Evolutionary conservation across 139 green algal genomes (phyloP).

Genomic region (Micromonas pusilla): DNA sequence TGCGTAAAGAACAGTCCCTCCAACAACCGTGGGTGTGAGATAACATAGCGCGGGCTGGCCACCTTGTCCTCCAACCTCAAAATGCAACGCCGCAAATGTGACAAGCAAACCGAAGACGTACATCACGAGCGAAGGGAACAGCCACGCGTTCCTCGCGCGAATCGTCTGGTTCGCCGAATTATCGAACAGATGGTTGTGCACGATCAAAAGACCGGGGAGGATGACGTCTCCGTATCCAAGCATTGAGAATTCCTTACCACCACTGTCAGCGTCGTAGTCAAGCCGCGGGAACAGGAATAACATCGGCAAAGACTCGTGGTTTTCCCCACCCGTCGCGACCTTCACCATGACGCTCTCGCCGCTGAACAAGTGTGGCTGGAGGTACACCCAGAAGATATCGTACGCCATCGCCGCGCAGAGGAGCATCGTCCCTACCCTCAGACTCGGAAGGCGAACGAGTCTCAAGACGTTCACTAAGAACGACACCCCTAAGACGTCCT

Average conservation of each 20-base stretch:
- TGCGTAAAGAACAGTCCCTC: not conserved
- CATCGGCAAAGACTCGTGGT: constrained; percentile 66
- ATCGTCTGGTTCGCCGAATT: not conserved
- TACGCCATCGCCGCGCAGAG: constrained; percentile 66
- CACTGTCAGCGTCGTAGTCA: constrained; percentile 16
- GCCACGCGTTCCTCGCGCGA: not conserved
- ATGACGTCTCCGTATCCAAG: constrained; percentile 69
- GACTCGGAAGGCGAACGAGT: constrained; percentile 52
- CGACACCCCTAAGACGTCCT: constrained; percentile 28
- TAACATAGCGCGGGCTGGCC: constrained; percentile 92
- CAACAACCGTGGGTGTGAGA: constrained; percentile 60
- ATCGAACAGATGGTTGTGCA: constrained; percentile 37
- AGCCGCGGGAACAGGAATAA: constrained; percentile 68
- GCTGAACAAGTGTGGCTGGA: constrained; percentile 72
- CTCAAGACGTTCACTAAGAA: constrained; percentile 66
- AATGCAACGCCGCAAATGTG: constrained; percentile 72
- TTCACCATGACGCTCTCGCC: constrained; percentile 78
- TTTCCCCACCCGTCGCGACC: constrained; percentile 36
- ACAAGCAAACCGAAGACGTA: constrained; percentile 70
- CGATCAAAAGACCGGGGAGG: constrained; percentile 71
- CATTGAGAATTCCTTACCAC: constrained; percentile 46
- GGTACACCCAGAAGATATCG: constrained; percentile 93
- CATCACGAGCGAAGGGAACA: constrained; percentile 12
- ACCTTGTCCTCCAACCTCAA: constrained; percentile 40
- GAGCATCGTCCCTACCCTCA: constrained; percentile 58